These are phyloP conservation scores for Alternaria conjuncta DNA, from an alignment of 2,329 filamentous ascomycete genomes.

Conservation along the genomic window DNA sequence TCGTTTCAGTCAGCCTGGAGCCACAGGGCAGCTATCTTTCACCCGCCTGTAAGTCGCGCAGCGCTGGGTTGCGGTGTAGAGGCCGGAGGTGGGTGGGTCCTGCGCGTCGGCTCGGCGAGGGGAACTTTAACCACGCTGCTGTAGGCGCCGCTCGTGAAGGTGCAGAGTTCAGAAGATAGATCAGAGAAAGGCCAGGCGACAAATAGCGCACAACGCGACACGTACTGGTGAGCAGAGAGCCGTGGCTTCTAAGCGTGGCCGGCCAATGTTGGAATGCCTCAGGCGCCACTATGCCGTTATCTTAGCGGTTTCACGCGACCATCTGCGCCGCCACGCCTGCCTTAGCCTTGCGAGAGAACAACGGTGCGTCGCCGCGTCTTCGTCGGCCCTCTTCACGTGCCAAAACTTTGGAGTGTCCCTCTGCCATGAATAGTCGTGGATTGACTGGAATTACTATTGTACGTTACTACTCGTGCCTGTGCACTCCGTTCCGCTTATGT, in stretches of 20 bases:
- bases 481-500: neutral
- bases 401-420: neutral
- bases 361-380: neutral
- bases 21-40: neutral
- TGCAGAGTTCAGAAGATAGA: neutral
- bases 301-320: conserved; percentile 16
- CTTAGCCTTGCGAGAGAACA: conserved; percentile 2
- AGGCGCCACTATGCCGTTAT: conserved; percentile 10
- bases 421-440: neutral
- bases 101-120: conserved; percentile 12
- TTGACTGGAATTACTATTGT: conserved; percentile 15
- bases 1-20: neutral
- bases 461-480: neutral
- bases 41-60: conserved; percentile 14
- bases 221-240: neutral
- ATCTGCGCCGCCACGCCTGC: conserved; percentile 9
- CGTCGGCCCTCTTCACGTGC: neutral
- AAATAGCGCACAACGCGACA: neutral
- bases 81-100: conserved; percentile 20
- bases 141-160: conserved; percentile 1
- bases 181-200: neutral
- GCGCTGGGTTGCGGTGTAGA: conserved; percentile 23
- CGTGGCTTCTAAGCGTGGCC: neutral
- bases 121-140: conserved; percentile 3
- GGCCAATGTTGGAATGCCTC: conserved; percentile 4